These are phyloP conservation scores for Rhizopogon sp. DNA, from an alignment of 768 basidiomycete species.

Conservation along the genomic window DNA sequence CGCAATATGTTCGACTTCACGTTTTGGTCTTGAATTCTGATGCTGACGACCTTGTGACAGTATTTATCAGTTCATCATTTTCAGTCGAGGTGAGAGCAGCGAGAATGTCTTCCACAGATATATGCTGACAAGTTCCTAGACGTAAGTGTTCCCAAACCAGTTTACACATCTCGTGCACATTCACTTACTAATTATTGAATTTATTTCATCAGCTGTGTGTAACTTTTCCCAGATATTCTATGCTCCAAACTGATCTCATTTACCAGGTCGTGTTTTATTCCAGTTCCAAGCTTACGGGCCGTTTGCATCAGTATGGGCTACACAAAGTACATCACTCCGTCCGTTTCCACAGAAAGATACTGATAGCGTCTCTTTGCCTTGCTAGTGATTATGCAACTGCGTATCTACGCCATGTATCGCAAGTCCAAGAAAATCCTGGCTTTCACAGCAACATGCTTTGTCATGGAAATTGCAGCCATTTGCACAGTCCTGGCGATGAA, in stretches of 20 bases:
- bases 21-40: neutral
- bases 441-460: neutral
- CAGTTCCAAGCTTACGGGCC: conserved; percentile 6
- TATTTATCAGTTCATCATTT: conserved; percentile 4
- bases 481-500: neutral
- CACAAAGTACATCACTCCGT: neutral
- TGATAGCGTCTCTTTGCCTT: neutral
- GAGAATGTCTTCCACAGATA: neutral
- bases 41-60: neutral
- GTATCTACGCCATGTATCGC: conserved; percentile 7
- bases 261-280: conserved; percentile 4
- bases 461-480: conserved; percentile 3
- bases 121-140: conserved; percentile 1
- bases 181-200: neutral
- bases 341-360: neutral
- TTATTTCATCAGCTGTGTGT: neutral
- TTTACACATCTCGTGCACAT: neutral
- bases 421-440: conserved; percentile 3
- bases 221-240: neutral
- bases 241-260: neutral
- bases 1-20: conserved; percentile 1
- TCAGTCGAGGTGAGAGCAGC: neutral
- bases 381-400: conserved; percentile 7
- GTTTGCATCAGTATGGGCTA: conserved; percentile 4
- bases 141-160: neutral